phyloP scores from a whole-genome alignment of 1,284 basidiomycete species.

The Taiwanofungus camphoratus region DNA sequence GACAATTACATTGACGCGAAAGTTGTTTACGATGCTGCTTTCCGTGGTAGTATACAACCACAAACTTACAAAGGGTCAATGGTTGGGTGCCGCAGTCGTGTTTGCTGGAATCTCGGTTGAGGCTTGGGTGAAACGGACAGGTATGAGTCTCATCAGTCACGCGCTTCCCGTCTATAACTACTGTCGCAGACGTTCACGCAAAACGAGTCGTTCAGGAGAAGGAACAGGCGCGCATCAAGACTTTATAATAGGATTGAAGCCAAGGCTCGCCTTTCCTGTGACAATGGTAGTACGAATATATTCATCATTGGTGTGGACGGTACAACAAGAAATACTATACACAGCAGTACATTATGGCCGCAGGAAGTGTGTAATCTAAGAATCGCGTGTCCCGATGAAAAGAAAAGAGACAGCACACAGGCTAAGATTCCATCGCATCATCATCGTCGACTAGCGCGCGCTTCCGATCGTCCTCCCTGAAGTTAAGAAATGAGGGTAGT shows the following conservation, averaged over 20 bases:
- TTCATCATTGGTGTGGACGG: neutral
- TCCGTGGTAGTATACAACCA: slow-evolving; percentile 94
- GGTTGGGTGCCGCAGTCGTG: slow-evolving; percentile 83
- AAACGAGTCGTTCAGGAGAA: slow-evolving; percentile 76
- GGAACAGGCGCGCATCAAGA: slow-evolving; percentile 76
- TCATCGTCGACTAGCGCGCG: slow-evolving; percentile 23
- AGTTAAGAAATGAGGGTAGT: neutral
- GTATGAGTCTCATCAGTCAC: slow-evolving; percentile 31
- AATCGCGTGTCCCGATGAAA: neutral
- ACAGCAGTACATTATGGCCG: slow-evolving; percentile 1
- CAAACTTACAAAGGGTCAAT: slow-evolving; percentile 79
- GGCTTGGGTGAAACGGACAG: slow-evolving; percentile 82
- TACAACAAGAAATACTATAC: slow-evolving; percentile 1
- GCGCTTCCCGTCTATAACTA: slow-evolving; percentile 6
- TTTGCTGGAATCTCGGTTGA: slow-evolving; percentile 94
- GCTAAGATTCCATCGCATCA: slow-evolving; percentile 25
- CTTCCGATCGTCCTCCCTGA: slow-evolving; percentile 25
- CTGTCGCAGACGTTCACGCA: slow-evolving; percentile 59
- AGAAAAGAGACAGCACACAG: neutral
- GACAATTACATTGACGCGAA: slow-evolving; percentile 94
- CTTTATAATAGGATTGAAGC: slow-evolving; percentile 18
- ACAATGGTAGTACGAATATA: neutral
- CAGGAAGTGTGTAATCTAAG: slow-evolving; percentile 3
- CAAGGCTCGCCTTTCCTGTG: neutral
- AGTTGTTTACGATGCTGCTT: slow-evolving; percentile 97